phyloP scores from a whole-genome alignment of 2,329 filamentous ascomycete genomes.

The Alternaria consortialis region DNA sequence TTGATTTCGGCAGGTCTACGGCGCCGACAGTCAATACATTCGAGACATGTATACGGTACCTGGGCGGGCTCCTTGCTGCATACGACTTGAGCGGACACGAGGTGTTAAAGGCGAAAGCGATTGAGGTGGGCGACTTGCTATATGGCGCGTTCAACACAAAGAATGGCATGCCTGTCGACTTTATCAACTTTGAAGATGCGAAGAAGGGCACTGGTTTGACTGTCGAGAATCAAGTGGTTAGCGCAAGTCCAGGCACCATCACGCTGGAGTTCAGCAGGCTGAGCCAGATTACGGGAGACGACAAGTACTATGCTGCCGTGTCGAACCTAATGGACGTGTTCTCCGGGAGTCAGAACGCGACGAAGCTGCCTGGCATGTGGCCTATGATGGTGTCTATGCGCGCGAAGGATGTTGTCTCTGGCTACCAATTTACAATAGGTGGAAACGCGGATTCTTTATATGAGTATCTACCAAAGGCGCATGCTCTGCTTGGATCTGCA shows the following conservation, averaged over 20 bases:
- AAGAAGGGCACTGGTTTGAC: slow-evolving; percentile 40
- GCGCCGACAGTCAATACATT: slow-evolving; percentile 58
- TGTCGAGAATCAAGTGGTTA: slow-evolving; percentile 53
- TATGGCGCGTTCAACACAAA: slow-evolving; percentile 59
- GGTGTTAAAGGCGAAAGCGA: slow-evolving; percentile 47
- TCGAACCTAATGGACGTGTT: slow-evolving; percentile 45
- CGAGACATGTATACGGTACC: slow-evolving; percentile 59
- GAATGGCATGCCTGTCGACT: slow-evolving; percentile 55
- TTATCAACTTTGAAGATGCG: slow-evolving; percentile 53
- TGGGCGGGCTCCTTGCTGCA: slow-evolving; percentile 49
- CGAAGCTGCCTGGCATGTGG: slow-evolving; percentile 49
- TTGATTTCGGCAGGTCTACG: slow-evolving; percentile 55
- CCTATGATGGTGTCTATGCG: slow-evolving; percentile 51
- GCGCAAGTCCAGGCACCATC: slow-evolving; percentile 59
- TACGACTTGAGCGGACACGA: slow-evolving; percentile 50
- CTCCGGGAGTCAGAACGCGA: slow-evolving; percentile 42
- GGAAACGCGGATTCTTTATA: slow-evolving; percentile 51
- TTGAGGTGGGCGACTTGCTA: slow-evolving; percentile 54
- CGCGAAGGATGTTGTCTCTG: slow-evolving; percentile 38
- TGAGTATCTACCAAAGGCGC: slow-evolving; percentile 51
- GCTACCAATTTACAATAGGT: slow-evolving; percentile 47
- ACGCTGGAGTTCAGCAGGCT: slow-evolving; percentile 53
- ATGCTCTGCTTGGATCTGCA: slow-evolving; percentile 50
- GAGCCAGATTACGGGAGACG: slow-evolving; percentile 47
- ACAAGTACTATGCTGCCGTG: slow-evolving; percentile 51